Conservation (phyloP, 495 filamentous ascomycete species). For the Penicillium robsamsonii region DNA sequence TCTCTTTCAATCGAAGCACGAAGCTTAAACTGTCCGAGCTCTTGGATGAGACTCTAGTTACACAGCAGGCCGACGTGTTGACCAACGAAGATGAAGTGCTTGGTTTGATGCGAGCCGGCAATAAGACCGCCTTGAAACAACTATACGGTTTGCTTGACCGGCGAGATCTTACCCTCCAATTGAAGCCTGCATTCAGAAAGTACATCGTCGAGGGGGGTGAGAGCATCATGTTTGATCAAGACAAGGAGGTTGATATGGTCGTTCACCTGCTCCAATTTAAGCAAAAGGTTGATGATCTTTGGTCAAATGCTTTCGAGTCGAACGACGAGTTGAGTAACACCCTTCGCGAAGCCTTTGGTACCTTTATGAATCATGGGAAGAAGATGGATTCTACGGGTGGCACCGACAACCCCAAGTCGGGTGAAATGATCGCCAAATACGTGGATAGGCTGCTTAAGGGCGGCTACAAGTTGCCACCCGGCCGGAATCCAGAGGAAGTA, state of each 20-base stretch:
- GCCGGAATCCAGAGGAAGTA: slow-evolving; percentile 34
- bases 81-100: slow-evolving; percentile 61
- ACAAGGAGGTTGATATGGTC: slow-evolving; percentile 82
- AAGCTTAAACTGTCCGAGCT: slow-evolving; percentile 68
- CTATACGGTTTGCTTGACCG: slow-evolving; percentile 73
- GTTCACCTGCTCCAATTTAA: slow-evolving; percentile 78
- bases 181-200: slow-evolving; percentile 68
- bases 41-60: slow-evolving; percentile 66
- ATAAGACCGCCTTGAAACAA: slow-evolving; percentile 64
- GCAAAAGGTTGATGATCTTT: slow-evolving; percentile 70
- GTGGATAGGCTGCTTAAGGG: slow-evolving; percentile 87
- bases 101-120: slow-evolving; percentile 63
- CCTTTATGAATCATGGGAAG: slow-evolving; percentile 85
- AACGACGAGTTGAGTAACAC: slow-evolving; percentile 72
- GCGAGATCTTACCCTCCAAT: slow-evolving; percentile 58
- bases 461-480: slow-evolving; percentile 70
- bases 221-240: slow-evolving; percentile 74
- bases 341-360: slow-evolving; percentile 78
- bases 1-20: slow-evolving; percentile 77
- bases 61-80: slow-evolving; percentile 58
- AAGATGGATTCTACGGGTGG: slow-evolving; percentile 63
- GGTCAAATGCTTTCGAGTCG: slow-evolving; percentile 66
- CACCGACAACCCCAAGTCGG: slow-evolving; percentile 85
- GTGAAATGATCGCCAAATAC: slow-evolving; percentile 98
- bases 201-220: slow-evolving; percentile 79